Evolutionary conservation across 2,329 filamentous ascomycete species (phyloP), one percentile per base, ranked within the genome.

Genomic region (Paraphoma sp.): DNA sequence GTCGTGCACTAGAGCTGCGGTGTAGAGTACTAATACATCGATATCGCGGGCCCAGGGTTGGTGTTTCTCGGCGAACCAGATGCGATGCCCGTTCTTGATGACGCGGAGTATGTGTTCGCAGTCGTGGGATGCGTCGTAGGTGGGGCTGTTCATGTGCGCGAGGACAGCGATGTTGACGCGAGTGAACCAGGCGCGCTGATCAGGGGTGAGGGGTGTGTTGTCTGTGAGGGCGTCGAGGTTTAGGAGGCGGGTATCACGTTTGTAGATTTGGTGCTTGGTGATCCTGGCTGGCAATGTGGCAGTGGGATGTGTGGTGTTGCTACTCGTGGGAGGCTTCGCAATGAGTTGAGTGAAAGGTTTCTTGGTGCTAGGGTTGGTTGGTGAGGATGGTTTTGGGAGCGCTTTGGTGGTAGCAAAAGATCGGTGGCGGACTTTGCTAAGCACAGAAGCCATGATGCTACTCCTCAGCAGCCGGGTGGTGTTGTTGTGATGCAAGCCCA

Each of bases 101-200:
- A 96, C 92, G 49, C 92, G 88, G 65, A 86, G 81, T 67, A 96
- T 89, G 75, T 97, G 93, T 60, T 86, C 82, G 81, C 90, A 95
- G 79, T 96, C 91, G 79, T 96, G 92, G 3, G 91, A 94, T 45
- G 86, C 85, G 76, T 96, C 92, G 78, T 92, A 91, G 60, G 86
- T 82, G 45, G 86, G 81, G 89, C 93, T 94, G 81, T 90, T 92
- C 54, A 67, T 67, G 44, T 61, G 57, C 2, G 38, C 30, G 28
- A 57, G 51, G 8, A 67, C 63, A 10, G 54, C 55, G 10, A 53
- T 41, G 40, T 82, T 79, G 69, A 68, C 60, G 31, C 57, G 56
- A 30, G 46, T 46, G 18, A 68, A 69, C 54, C 64, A 54, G 11
- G 42, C n/a, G 3, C 54, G 51, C 18, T 65, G 42, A 1, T 51